Evolutionary conservation across 768 basidiomycete genomes (phyloP).

Genomic region (Amanita muscaria): DNA sequence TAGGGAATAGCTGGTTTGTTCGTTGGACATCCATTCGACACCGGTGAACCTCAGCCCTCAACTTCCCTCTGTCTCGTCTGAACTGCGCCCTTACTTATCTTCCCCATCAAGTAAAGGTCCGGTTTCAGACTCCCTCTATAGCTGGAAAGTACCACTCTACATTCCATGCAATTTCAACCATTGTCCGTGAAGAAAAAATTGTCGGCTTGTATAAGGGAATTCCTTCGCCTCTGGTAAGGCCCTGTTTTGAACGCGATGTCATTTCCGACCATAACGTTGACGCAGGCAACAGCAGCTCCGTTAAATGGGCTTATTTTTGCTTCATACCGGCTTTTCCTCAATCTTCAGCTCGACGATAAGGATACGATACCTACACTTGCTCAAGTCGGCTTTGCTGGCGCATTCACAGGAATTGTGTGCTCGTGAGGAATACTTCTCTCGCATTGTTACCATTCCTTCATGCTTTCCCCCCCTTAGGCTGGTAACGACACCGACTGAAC

Average conservation of each 20-base stretch:
- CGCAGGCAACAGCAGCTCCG: conserved; percentile 57
- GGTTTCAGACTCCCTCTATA: conserved; percentile 60
- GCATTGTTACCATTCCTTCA: neutral
- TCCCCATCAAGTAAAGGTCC: conserved; percentile 74
- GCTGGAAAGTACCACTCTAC: conserved; percentile 53
- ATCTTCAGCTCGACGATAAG: conserved; percentile 43
- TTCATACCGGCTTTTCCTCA: conserved; percentile 73
- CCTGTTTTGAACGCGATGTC: neutral
- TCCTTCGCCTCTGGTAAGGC: conserved; percentile 66
- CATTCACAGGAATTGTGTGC: conserved; percentile 69
- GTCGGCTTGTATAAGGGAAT: conserved; percentile 69
- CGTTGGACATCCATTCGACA: conserved; percentile 76
- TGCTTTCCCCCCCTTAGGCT: conserved; percentile 31
- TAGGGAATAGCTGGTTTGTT: conserved; percentile 59
- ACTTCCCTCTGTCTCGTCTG: neutral
- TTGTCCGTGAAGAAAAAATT: conserved; percentile 62
- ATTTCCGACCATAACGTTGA: neutral
- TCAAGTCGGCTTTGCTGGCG: conserved; percentile 72
- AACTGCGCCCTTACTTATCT: too few relatives aligned
- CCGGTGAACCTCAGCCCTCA: conserved; percentile 14
- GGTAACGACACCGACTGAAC: conserved; percentile 76
- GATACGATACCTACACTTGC: conserved; percentile 49
- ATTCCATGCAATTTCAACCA: conserved; percentile 55
- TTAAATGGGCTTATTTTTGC: conserved; percentile 87
- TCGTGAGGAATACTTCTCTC: conserved; percentile 43